Evolutionary conservation across 352 stramenopile species (phyloP).

Genomic region (Phytophthora quininea): DNA sequence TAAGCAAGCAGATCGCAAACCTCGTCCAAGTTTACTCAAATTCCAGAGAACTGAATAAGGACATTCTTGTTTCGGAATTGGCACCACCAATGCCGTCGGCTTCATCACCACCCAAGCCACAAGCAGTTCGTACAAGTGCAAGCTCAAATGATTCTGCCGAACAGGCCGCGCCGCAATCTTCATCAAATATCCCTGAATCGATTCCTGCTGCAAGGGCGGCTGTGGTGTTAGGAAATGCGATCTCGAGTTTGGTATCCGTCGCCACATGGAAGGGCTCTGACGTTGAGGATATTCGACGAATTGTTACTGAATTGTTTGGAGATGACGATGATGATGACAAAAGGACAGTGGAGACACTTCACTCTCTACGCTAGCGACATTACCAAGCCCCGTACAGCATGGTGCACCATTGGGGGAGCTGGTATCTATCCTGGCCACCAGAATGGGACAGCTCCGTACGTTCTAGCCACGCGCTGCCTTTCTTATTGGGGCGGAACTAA

Average conservation of each 20-base stretch:
- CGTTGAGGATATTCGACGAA: conserved; percentile 63
- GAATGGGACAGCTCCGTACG: conserved; percentile 74
- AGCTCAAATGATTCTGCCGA: conserved; percentile 6
- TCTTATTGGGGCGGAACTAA: too few species aligned
- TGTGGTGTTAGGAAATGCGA: conserved; percentile 72
- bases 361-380: conserved; percentile 7
- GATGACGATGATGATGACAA: conserved; percentile 32
- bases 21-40: conserved; percentile 81
- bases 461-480: background rate
- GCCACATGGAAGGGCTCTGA: conserved; percentile 80
- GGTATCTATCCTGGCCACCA: conserved; percentile 67
- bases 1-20: conserved; percentile 73
- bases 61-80: conserved; percentile 77
- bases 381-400: conserved; percentile 43
- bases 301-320: conserved; percentile 65
- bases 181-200: conserved; percentile 39
- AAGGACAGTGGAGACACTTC: conserved; percentile 9
- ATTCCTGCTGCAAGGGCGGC: conserved; percentile 80
- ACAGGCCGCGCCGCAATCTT: background rate
- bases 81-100: conserved; percentile 51
- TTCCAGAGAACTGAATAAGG: conserved; percentile 65
- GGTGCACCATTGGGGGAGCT: conserved; percentile 68
- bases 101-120: conserved; percentile 21
- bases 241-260: conserved; percentile 70
- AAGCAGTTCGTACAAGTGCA: background rate